Evolutionary conservation across 768 basidiomycete genomes (phyloP).

Genomic region (Cystofilobasidium macerans): DNA sequence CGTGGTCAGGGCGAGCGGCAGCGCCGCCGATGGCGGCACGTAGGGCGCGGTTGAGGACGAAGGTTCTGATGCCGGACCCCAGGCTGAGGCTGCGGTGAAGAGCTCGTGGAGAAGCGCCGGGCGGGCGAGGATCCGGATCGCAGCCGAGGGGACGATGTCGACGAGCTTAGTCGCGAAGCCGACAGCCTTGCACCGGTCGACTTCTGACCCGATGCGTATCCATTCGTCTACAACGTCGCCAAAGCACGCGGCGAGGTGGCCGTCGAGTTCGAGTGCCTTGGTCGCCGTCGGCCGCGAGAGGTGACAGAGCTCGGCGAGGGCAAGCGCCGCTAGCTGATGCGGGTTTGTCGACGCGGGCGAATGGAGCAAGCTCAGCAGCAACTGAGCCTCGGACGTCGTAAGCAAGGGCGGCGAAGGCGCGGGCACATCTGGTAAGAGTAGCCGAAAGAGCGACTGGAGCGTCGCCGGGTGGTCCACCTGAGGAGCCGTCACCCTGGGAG

Average conservation of each 20-base stretch:
- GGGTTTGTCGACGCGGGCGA: neutral
- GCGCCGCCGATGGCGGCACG: neutral
- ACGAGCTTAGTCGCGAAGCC: neutral
- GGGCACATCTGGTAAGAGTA: neutral
- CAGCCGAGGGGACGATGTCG: neutral
- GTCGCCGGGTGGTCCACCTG: neutral
- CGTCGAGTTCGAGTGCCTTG: slow-evolving; percentile 1
- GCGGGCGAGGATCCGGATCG: neutral
- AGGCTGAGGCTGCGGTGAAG: neutral
- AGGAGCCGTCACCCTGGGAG: neutral
- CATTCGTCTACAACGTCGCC: slow-evolving; percentile 1
- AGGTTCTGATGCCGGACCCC: neutral
- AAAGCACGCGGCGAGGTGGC: neutral
- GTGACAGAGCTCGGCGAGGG: slow-evolving; percentile 6
- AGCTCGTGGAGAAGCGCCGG: neutral
- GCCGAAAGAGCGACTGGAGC: neutral
- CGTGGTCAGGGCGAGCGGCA: neutral
- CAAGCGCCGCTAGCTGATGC: slow-evolving; percentile 3
- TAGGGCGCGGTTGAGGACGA: neutral
- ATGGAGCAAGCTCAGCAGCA: neutral
- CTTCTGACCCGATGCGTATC: neutral
- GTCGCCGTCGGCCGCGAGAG: neutral
- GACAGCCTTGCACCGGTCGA: neutral
- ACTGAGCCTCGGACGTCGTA: neutral
- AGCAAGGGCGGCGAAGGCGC: neutral